Conservation (phyloP, 164 flowering plant genomes). For the Chloranthus sessilifolius region DNA sequence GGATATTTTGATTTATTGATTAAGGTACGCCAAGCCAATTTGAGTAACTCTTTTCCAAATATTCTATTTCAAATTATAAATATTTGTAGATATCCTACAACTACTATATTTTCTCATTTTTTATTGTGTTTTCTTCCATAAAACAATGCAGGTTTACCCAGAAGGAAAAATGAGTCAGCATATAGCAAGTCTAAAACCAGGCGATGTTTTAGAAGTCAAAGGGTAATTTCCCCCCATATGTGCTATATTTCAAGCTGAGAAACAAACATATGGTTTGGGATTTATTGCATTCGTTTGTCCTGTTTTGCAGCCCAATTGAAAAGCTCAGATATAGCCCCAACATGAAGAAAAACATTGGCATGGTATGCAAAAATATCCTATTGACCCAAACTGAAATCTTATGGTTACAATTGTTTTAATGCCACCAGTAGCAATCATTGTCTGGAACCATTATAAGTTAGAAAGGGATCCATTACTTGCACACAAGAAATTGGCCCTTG, state of each 20-base stretch:
- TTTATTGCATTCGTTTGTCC: background rate
- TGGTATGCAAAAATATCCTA: constrained; percentile 50
- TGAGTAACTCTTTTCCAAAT: background rate
- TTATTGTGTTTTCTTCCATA: background rate
- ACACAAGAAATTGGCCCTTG: no score
- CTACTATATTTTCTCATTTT: background rate
- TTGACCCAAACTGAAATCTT: background rate
- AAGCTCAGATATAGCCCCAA: constrained; percentile 91
- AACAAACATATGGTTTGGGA: background rate
- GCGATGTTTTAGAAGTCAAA: constrained; percentile 93
- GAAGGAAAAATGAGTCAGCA: constrained; percentile 99
- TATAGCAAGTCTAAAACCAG: constrained; percentile 81
- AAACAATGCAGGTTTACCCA: constrained; percentile 75
- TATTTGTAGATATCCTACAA: background rate
- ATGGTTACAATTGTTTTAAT: no score
- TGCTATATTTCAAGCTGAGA: background rate
- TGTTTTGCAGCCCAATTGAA: constrained; percentile 83
- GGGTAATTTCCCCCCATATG: constrained; percentile 49
- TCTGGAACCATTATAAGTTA: no score
- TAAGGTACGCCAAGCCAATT: constrained; percentile 49
- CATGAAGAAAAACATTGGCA: constrained; percentile 96
- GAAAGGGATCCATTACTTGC: no score
- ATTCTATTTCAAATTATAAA: constrained; percentile 1
- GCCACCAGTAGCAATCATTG: no score
- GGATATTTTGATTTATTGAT: constrained; percentile 91